A percentile compares a stretch with the other conserved stretches of the same genome.
phyloP scores from a whole-genome alignment of 768 basidiomycete genomes.

The Crassisporium funariophilum region DNA sequence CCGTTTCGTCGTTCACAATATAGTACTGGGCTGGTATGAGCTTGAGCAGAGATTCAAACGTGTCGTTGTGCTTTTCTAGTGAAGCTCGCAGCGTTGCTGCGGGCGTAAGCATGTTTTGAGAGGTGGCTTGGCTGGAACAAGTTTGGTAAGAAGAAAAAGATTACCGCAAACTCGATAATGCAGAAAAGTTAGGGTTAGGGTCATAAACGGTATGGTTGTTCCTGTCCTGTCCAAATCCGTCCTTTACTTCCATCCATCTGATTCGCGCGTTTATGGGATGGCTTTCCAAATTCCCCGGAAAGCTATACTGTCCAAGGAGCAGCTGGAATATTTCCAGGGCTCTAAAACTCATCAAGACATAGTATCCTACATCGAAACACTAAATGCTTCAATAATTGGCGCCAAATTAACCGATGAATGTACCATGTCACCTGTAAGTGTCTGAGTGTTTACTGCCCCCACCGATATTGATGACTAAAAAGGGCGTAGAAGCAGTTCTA shows the following conservation, averaged over 20 bases:
- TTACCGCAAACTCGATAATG: not conserved
- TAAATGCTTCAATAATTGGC: conserved; percentile 77
- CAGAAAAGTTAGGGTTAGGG: conserved; percentile 19
- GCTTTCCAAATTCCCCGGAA: conserved; percentile 61
- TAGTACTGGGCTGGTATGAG: conserved; percentile 93
- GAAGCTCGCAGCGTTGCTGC: conserved; percentile 53
- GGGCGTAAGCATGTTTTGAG: conserved; percentile 49
- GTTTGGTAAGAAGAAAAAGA: conserved; percentile 1
- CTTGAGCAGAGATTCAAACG: conserved; percentile 79
- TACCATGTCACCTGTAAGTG: conserved; percentile 58
- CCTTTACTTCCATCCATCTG: not conserved
- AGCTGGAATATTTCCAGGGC: conserved; percentile 79
- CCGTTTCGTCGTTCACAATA: conserved; percentile 63
- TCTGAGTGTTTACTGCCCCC: not conserved
- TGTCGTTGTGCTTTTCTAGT: conserved; percentile 81
- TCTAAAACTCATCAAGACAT: conserved; percentile 73
- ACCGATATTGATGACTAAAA: conserved; percentile 11
- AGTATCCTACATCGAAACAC: conserved; percentile 65
- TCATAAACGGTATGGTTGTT: conserved; percentile 6
- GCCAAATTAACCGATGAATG: conserved; percentile 74
- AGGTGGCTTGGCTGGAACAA: conserved; percentile 6
- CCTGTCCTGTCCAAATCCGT: not conserved
- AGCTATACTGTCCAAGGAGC: conserved; percentile 72
- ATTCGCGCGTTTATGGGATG: conserved; percentile 21
- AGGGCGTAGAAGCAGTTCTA: conserved; percentile 70